phyloP scores from a whole-genome alignment of 1,139 yeast species.

The Geotrichum fermentans region DNA sequence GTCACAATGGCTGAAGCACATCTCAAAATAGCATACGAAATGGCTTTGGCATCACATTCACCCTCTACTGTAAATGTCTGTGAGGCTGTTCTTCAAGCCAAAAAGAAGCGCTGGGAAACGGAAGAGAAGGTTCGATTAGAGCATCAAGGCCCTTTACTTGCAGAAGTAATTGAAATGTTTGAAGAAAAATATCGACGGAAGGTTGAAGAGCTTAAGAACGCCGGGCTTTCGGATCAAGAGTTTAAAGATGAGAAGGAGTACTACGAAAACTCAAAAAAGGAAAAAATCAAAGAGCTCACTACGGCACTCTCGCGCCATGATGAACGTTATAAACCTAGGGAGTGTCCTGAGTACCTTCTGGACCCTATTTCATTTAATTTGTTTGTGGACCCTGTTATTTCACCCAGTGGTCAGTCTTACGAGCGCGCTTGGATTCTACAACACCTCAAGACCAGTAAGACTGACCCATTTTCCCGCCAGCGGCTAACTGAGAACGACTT shows the following conservation, averaged over 20 bases:
- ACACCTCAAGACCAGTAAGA: slow-evolving; percentile 39
- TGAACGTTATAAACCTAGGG: slow-evolving; percentile 17
- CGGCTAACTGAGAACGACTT: slow-evolving; percentile 41
- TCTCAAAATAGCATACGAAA: slow-evolving; percentile 35
- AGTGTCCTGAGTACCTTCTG: slow-evolving; percentile 41
- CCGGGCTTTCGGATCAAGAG: slow-evolving; percentile 23
- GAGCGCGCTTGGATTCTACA: slow-evolving; percentile 43
- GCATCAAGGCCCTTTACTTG: slow-evolving; percentile 32
- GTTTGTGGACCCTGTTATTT: slow-evolving; percentile 47
- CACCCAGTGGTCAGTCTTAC: slow-evolving; percentile 49
- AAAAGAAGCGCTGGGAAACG: slow-evolving; percentile 29
- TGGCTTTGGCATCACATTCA: slow-evolving; percentile 30
- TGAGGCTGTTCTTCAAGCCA: slow-evolving; percentile 31
- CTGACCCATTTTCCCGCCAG: slow-evolving; percentile 45
- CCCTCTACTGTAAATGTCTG: slow-evolving; percentile 33
- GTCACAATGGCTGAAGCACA: slow-evolving; percentile 35
- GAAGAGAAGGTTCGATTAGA: slow-evolving; percentile 28
- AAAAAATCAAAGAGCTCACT: slow-evolving; percentile 32
- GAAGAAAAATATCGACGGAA: slow-evolving; percentile 28
- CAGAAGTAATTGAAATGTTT: slow-evolving; percentile 31
- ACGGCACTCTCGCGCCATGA: slow-evolving; percentile 32
- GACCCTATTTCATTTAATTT: slow-evolving; percentile 49
- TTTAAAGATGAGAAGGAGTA: slow-evolving; percentile 29
- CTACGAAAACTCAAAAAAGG: slow-evolving; percentile 29
- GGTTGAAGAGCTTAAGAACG: slow-evolving; percentile 23